Base-by-base conservation (phyloP, 2,329 filamentous ascomycete species). In the Metarhizium robertsii region DNA sequence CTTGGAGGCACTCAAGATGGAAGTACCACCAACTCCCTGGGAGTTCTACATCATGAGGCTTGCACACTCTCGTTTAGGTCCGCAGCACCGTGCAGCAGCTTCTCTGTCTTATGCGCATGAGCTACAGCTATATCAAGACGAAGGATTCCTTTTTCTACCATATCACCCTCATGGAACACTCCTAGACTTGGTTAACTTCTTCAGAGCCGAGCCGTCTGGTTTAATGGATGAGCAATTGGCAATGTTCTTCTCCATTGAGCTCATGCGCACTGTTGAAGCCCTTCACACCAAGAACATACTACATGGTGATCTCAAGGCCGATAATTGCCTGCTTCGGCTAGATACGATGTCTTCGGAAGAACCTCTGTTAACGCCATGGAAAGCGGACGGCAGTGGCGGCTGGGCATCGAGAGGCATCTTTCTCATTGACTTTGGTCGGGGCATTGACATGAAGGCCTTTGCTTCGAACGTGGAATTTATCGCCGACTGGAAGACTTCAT, bases 31-130 rank as follows among this genome's bases (percentile, higher is more conserved):
- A 0, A 87, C 85, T 4, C 79, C 88, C 0, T 99, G 94, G 94
- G 94, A 99, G 67, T 99, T 97, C 67, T 88, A 96, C 72, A 95
- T 99, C 71, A 90, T 97, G 75, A 86, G 90, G 1, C 82, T 90
- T 55, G 84, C 88, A 2, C 89, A 92, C 60, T 76, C 81, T 25
- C 87, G 94, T 1, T 77, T 99, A 0, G 87, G 86, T 0, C 79
- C 86, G 1, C 81, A 80, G 34, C 74, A 87, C 57, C 85, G 92
- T 14, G 86, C 87, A 0, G 79, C 84, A 1, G 84, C 89, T 3
- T 95, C 89, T 14, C 78, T 99, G 57, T 84, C 95, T 1, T 80
- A 84, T 42, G 92, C 88, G 0, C 88, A 96, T 61, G 92, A 96
- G 67, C 84, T 96, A 75, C 94, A 97, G 66, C 79, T 96, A 7